A percentile compares a stretch with the other conserved stretches of the same genome.
Conservation (phyloP, 352 stramenopile species). For the Globisporangium parvum region DNA sequence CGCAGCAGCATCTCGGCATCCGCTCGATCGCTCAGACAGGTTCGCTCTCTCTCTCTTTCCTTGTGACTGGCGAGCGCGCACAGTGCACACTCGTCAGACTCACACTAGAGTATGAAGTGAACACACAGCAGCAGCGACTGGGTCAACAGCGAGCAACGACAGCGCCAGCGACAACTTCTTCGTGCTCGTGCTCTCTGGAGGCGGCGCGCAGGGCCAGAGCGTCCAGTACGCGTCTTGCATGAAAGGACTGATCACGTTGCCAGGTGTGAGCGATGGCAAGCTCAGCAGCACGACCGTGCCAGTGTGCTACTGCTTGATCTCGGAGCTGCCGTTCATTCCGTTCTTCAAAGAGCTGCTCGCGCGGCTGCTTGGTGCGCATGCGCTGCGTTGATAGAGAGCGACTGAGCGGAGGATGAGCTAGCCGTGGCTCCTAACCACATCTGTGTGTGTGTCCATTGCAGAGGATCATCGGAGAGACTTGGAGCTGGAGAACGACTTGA, state of each 20-base stretch:
- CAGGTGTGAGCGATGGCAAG: constrained; percentile 3
- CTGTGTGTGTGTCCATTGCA: background rate
- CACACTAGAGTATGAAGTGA: background rate
- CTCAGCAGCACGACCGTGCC: constrained; percentile 15
- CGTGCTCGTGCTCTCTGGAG: constrained; percentile 44
- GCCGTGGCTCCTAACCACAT: too few relatives aligned
- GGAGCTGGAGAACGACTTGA: constrained; percentile 3
- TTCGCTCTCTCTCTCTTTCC: background rate
- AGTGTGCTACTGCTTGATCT: constrained; percentile 50
- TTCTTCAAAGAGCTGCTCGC: constrained; percentile 34
- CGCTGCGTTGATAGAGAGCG: too few relatives aligned
- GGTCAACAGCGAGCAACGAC: background rate
- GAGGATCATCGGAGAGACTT: constrained; percentile 11
- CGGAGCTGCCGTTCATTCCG: constrained; percentile 31
- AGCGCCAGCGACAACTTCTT: constrained; percentile 25
- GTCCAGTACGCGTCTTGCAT: constrained; percentile 55
- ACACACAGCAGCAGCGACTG: background rate
- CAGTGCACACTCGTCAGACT: background rate
- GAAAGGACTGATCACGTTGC: constrained; percentile 29
- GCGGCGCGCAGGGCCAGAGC: constrained; percentile 36
- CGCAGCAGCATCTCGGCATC: background rate
- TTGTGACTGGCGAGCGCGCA: background rate
- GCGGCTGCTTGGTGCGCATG: constrained; percentile 25
- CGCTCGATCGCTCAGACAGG: background rate
- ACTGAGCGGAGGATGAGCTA: too few relatives aligned